A percentile compares a stretch with the other conserved stretches of the same genome.
Evolutionary conservation across 164 flowering plant species (phyloP).

Genomic region (Taxillus chinensis): DNA sequence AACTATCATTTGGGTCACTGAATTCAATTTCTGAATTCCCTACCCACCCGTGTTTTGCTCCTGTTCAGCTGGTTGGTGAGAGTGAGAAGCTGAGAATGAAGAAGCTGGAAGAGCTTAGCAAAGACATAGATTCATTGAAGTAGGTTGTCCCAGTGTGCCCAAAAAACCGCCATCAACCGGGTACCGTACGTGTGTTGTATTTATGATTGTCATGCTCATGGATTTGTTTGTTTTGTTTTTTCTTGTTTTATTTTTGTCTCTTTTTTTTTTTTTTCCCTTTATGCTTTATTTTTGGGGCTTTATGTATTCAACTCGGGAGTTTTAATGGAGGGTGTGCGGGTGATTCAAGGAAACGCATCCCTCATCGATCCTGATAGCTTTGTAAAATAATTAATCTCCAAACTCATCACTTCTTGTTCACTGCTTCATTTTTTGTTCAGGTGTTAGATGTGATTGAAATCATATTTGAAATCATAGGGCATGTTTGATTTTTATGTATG

Average conservation of each 20-base stretch:
- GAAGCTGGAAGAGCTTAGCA: conserved; percentile 87
- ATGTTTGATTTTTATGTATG: too few relatives aligned
- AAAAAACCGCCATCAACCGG: conserved; percentile 4
- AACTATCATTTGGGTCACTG: too few relatives aligned
- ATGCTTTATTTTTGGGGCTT: conserved; percentile 1
- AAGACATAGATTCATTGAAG: conserved; percentile 41
- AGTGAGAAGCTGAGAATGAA: conserved; percentile 78
- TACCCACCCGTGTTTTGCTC: neutral
- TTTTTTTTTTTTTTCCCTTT: neutral
- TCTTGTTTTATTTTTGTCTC: neutral
- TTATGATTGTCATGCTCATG: conserved; percentile 7
- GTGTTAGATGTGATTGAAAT: too few relatives aligned
- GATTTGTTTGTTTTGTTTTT: neutral
- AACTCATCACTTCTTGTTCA: too few relatives aligned
- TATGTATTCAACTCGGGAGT: conserved; percentile 9
- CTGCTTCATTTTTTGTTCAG: too few relatives aligned
- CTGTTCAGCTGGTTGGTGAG: conserved; percentile 59
- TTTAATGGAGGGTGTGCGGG: neutral
- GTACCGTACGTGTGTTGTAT: conserved; percentile 23
- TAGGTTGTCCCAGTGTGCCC: conserved; percentile 12
- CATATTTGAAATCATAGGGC: too few relatives aligned
- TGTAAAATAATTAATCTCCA: neutral
- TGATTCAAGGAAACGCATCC: neutral
- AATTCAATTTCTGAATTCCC: neutral
- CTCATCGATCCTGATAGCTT: neutral